phyloP scores from a whole-genome alignment of 2,329 filamentous ascomycete species.

The Xylariaceae sp. region DNA sequence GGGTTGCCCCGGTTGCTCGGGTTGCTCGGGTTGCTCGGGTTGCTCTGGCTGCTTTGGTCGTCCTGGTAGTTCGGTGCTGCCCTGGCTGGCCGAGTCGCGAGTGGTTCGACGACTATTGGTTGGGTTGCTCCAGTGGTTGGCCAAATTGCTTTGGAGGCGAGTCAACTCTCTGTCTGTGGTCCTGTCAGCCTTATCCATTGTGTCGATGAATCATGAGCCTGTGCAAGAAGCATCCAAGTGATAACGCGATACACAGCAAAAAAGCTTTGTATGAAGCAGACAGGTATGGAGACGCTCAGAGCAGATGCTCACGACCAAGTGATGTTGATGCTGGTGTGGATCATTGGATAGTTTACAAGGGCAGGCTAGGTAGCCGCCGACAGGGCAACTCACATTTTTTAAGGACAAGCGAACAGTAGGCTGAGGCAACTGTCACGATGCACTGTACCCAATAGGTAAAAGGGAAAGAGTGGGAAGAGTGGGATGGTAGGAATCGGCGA shows the following conservation, averaged over 20 bases:
- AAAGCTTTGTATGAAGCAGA: slow-evolving; percentile 1
- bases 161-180: slow-evolving; percentile 17
- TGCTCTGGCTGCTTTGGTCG: no score
- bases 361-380: no score
- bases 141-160: slow-evolving; percentile 19
- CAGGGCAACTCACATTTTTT: no score
- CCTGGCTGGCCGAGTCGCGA: background rate
- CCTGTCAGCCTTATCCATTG: slow-evolving; percentile 12
- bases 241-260: slow-evolving; percentile 1
- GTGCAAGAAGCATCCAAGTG: background rate
- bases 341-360: background rate
- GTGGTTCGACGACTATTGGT: slow-evolving; percentile 10
- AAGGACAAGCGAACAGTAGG: no score
- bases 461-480: no score
- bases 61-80: no score
- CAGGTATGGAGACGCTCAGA: background rate
- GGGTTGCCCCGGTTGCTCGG: no score
- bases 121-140: slow-evolving; percentile 18
- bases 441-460: no score
- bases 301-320: background rate
- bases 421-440: no score
- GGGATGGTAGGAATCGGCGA: no score
- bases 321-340: background rate
- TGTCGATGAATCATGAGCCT: slow-evolving; percentile 11
- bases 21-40: no score